Base-by-base conservation (phyloP, 805 yeast genomes). In the Grigorovia yakushimaensis region DNA sequence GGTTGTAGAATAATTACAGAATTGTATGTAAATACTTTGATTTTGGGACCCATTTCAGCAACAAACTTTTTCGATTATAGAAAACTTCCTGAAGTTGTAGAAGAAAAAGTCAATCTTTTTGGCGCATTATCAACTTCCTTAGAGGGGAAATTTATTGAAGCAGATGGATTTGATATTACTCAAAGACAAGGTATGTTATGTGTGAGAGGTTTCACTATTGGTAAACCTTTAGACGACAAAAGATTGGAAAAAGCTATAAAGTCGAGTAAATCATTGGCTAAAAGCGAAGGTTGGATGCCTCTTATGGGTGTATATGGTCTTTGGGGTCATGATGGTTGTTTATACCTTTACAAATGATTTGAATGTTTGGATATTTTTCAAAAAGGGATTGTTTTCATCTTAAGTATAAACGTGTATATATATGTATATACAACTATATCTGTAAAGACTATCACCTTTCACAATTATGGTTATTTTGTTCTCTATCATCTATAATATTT, bases 251-350 rank as follows among this genome's bases (percentile, higher is more conserved):
- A 36, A 2, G 71, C 72, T 1, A 56, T 61, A 9, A 42, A 54
- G 4, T 42, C 59, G 20, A 67, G 69, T 6, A 67, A 66, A 21
- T 47, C 57, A 18, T 49, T 60, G 39, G 66, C 63, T 22, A 74
- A 73, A n/a, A 70, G 75, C 7, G 79, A 74, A 51, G 74, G 76
- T 19, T 70, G 74, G 74, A 66, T 70, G 70, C 74, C 74, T 62
- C 5, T 81, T 73, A 67, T 75, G 3, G 74, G 74, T 5, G 66
- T 80, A 0, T 56, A 53, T 35, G 88, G 87, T 0, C 68, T 70
- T 36, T 81, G 82, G 73, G 89, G 88, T 13, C 68, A 62, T 24
- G 91, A 84, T 61, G 89, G 89, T 2, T 82, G 89, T 58, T 72
- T 84, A 49, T 84, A 83, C 59, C 72, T 70, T 54, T 66, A 59